Percentiles rank a stretch among this genome's conserved stretches.
These are phyloP conservation scores for Ophiostoma populinum DNA, from an alignment of 2,329 filamentous ascomycete species.

Conservation along the genomic window DNA sequence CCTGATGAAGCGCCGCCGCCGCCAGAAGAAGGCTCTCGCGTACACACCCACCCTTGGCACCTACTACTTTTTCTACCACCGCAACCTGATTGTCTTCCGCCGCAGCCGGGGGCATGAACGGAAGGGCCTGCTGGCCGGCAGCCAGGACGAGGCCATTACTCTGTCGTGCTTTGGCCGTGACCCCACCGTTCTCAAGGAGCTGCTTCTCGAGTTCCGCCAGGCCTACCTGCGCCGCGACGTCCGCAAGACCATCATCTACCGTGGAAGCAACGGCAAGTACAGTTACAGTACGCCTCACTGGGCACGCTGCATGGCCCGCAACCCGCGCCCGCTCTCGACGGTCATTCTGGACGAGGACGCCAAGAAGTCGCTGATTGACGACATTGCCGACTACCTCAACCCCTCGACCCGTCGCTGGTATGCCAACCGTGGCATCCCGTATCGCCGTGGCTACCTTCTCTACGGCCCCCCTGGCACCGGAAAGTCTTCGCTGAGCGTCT, in stretches of 20 bases:
- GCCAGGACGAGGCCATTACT: slow-evolving; percentile 38
- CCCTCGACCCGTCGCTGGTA: slow-evolving; percentile 60
- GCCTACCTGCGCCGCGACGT: slow-evolving; percentile 39
- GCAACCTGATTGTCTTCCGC: slow-evolving; percentile 38
- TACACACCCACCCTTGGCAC: slow-evolving; percentile 52
- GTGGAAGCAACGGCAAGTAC: slow-evolving; percentile 28
- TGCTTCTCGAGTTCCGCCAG: slow-evolving; percentile 39
- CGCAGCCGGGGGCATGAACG: slow-evolving; percentile 31
- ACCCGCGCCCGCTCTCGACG: slow-evolving; percentile 44
- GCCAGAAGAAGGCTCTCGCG: slow-evolving; percentile 30
- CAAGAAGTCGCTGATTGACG: slow-evolving; percentile 41
- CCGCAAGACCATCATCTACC: slow-evolving; percentile 48
- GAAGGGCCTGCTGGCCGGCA: slow-evolving; percentile 14
- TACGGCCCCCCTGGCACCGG: slow-evolving; percentile 68
- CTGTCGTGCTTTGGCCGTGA: slow-evolving; percentile 45
- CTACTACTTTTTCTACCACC: slow-evolving; percentile 52
- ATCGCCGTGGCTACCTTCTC: slow-evolving; percentile 68
- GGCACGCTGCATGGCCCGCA: slow-evolving; percentile 45
- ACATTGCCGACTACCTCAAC: slow-evolving; percentile 45
- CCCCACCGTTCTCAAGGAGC: slow-evolving; percentile 41
- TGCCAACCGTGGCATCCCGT: slow-evolving; percentile 66
- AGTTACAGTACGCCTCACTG: slow-evolving; percentile 23
- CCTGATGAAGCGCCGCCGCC: slow-evolving; percentile 5
- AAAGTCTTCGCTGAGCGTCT: slow-evolving; percentile 56
- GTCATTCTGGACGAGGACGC: slow-evolving; percentile 44